Percentiles rank a stretch among this genome's conserved stretches.
phyloP scores from a whole-genome alignment of 2,329 filamentous ascomycete genomes.

The Xylariaceae sp. region DNA sequence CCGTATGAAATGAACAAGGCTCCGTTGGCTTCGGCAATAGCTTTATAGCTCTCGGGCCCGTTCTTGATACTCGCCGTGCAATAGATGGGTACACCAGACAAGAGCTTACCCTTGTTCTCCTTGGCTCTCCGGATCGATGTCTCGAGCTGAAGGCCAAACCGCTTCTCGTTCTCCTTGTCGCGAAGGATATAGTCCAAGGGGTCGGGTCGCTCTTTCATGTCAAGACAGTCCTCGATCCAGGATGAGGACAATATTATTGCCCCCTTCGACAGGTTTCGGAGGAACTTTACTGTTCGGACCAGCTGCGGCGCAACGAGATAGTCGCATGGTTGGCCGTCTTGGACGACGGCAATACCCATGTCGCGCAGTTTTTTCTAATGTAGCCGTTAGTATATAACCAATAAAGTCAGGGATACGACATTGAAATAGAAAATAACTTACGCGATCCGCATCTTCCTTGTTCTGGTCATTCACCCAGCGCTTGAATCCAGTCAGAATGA shows the following conservation, averaged over 20 bases:
- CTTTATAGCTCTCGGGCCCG: conserved; percentile 76
- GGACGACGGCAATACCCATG: conserved; percentile 74
- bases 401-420: conserved; percentile 3
- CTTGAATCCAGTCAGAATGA: conserved; percentile 80
- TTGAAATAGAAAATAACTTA: conserved; percentile 40
- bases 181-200: conserved; percentile 62
- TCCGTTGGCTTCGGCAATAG: conserved; percentile 84
- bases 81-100: conserved; percentile 74
- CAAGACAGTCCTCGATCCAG: conserved; percentile 74
- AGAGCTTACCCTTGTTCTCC: conserved; percentile 68
- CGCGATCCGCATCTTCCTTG: conserved; percentile 75
- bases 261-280: conserved; percentile 76
- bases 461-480: conserved; percentile 70
- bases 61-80: conserved; percentile 76
- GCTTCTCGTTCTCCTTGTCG: conserved; percentile 68
- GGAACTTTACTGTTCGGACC: conserved; percentile 88
- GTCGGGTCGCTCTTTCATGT: conserved; percentile 59
- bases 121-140: conserved; percentile 66
- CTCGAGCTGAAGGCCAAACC: conserved; percentile 62
- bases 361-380: conserved; percentile 71
- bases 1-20: conserved; percentile 75
- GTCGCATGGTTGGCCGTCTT: conserved; percentile 70
- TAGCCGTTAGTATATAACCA: conserved; percentile 15
- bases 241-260: conserved; percentile 70
- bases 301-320: conserved; percentile 83